Percentiles rank a stretch among this genome's conserved stretches.
These are phyloP conservation scores for Glutinoglossum americanum DNA, from an alignment of 495 filamentous ascomycete genomes.

Conservation along the genomic window DNA sequence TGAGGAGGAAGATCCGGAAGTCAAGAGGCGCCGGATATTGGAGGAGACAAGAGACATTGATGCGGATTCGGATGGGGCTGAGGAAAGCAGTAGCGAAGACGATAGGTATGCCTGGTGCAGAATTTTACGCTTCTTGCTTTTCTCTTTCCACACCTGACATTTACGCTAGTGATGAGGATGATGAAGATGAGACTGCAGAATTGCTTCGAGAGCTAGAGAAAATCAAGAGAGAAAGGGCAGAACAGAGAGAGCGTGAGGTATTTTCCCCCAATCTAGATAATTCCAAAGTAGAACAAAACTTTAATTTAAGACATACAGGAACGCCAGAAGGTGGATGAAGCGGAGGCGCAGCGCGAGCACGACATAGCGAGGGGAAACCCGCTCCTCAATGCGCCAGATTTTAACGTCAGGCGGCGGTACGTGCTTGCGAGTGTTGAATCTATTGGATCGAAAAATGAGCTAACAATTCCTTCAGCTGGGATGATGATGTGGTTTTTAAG, in stretches of 20 bases:
- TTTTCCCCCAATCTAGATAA: neutral
- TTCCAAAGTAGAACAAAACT: neutral
- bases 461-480: constrained; percentile 43
- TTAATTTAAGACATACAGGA: constrained; percentile 25
- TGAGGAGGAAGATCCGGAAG: constrained; percentile 50
- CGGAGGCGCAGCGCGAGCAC: constrained; percentile 61
- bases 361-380: constrained; percentile 90
- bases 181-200: constrained; percentile 75
- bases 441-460: neutral
- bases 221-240: constrained; percentile 75
- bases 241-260: constrained; percentile 68
- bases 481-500: constrained; percentile 99
- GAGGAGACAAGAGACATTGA: constrained; percentile 81
- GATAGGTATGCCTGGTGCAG: constrained; percentile 25
- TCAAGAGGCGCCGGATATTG: constrained; percentile 69
- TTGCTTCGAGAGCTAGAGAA: constrained; percentile 84
- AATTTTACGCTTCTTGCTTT: neutral
- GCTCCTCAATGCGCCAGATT: constrained; percentile 58
- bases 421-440: neutral
- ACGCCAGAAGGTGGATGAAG: constrained; percentile 48
- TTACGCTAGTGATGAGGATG: constrained; percentile 26
- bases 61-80: constrained; percentile 57
- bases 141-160: neutral
- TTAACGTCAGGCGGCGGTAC: constrained; percentile 44
- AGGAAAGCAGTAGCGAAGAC: constrained; percentile 51